Conservation (phyloP, 208 protist genomes). For the Leishmania lainsoni region DNA sequence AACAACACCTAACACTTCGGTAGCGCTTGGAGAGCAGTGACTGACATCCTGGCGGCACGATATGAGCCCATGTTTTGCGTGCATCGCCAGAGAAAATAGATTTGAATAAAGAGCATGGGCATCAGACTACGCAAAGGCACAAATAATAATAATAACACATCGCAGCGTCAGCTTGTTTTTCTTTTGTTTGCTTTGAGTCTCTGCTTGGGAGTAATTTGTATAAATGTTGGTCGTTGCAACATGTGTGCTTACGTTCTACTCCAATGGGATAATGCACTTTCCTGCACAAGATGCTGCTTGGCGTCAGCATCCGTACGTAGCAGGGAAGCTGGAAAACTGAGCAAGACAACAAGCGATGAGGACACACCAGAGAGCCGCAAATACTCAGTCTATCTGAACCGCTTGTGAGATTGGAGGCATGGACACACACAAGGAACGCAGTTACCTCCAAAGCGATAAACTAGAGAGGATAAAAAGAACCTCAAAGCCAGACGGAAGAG, state of each 20-base stretch:
- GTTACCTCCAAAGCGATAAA: not conserved
- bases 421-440: conserved; percentile 15
- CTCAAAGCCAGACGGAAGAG: not conserved
- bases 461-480: not conserved
- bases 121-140: not conserved
- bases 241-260: not conserved
- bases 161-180: not conserved
- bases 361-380: not conserved
- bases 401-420: not conserved
- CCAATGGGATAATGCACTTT: not conserved
- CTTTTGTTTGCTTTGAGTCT: not conserved
- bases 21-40: not conserved
- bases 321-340: not conserved
- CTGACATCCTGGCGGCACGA: not conserved
- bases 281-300: conserved; percentile 5
- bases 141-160: not conserved
- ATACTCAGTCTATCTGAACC: not conserved
- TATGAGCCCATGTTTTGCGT: not conserved
- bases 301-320: not conserved
- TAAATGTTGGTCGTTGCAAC: not conserved
- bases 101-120: not conserved
- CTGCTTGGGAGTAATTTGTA: not conserved
- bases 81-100: not conserved
- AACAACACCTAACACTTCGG: not conserved
- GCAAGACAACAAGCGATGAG: not conserved